Conservation (phyloP, 768 basidiomycete genomes). For the Hygrocybe coccinea region DNA sequence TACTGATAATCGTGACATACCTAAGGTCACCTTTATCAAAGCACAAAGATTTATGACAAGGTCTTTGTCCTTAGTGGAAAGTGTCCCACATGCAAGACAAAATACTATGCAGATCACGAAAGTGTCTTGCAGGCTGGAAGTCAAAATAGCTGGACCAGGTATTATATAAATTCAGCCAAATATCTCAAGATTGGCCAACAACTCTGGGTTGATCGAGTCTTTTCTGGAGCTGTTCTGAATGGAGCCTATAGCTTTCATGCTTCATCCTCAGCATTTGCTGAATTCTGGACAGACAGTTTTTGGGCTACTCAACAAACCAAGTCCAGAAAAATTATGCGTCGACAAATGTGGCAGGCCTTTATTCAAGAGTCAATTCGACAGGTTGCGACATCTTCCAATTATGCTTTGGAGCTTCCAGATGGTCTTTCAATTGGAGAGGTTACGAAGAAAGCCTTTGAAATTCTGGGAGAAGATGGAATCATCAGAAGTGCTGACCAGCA, state of each 20-base stretch:
- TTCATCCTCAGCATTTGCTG: conserved; percentile 13
- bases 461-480: conserved; percentile 10
- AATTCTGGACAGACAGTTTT: conserved; percentile 15
- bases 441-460: conserved; percentile 9
- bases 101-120: too few relatives aligned
- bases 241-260: conserved; percentile 18
- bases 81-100: conserved; percentile 12
- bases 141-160: neutral
- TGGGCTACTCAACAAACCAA: neutral
- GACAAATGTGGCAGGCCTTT: conserved; percentile 19
- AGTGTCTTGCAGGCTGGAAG: neutral
- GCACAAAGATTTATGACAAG: neutral
- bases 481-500: conserved; percentile 10
- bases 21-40: too few relatives aligned
- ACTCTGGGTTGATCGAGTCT: conserved; percentile 16
- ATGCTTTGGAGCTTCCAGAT: conserved; percentile 4
- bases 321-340: conserved; percentile 3
- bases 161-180: conserved; percentile 11
- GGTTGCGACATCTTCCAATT: conserved; percentile 6
- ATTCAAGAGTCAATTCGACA: conserved; percentile 18
- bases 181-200: conserved; percentile 12
- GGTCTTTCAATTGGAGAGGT: conserved; percentile 7
- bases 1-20: too few relatives aligned
- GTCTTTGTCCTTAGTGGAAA: conserved; percentile 13
- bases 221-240: conserved; percentile 13